Base-by-base conservation (phyloP, 179 eudicot genomes). In the Amaranthus tricolor region DNA sequence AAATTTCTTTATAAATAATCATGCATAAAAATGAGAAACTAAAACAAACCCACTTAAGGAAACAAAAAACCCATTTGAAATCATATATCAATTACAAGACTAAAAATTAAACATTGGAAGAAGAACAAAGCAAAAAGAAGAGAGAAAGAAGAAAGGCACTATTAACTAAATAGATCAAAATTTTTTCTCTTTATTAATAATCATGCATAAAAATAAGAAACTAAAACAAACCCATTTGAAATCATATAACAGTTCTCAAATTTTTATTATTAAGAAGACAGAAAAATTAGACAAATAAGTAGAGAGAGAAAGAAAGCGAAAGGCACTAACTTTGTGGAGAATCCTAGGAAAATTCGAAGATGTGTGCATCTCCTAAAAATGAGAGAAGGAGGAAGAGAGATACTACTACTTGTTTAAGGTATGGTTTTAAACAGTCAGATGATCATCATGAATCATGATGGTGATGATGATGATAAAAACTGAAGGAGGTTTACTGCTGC, bases 241-340 rank as follows among this genome's bases (percentile, higher is more conserved):
- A 51, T 14, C 62, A 52, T 48, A 56, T 13, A 43, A 17, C 48
- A 40, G 20, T 24, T 57, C 52, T 16, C 19, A 19, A 49, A 52
- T 68, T 40, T 12, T 60, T 1, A 40, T 13, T 58, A 21, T 16
- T 5, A 16, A 53, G 6, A 7, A 49, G 1, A 6, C 20, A 15
- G 4, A 20, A 19, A 50, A 51, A 19, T 4, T 6, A 51, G 53
- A 58, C 12, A 24, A 16, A n/a, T 13, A 62, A 40, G 49, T 10
- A 40, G 31, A 44, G 15, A 62, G 12, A 62, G 56, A 9, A 61
- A 7, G 24, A 44, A 61, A 64, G 61, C 48, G 55, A 70, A 66
- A 67, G 79, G 70, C 53, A 74, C 81, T 45, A 73, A 80, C 77
- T 83, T 79, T 83, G 84, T 5, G 62, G 54, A 73, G 79, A 67